Evolutionary conservation across 2,329 filamentous ascomycete genomes (phyloP), one percentile per base, ranked within the genome.

Genomic region (Metarhizium humberi): DNA sequence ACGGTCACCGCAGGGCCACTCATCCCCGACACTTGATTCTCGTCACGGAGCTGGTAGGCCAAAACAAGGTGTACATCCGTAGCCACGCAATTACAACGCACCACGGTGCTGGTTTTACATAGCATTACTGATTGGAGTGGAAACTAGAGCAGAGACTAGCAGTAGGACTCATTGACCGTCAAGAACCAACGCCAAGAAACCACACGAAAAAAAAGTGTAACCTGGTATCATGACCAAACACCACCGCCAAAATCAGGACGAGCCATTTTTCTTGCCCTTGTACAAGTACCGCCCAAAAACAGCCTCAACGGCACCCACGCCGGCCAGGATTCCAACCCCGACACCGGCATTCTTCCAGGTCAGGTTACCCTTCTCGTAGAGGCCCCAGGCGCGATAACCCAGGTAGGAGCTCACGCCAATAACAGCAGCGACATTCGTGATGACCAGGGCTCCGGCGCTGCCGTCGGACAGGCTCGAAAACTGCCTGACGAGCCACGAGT

Each of bases 331-430:
- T 46, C 78, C 78, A 11, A 77, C 67, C 4, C 80, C 80, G 0
- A 80, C 55, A 18, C 78, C 76, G 16, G 77, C 69, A 56, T 69
- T 71, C 69, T 77, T 73, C 75, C 76, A 79, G 61, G 70, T 71
- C 52, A 83, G 67, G 48, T 71, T 70, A 48, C 78, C 77, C 53
- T 71, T 72, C 65, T 82, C 76, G 61, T 81, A 80, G 59, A 82
- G 69, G 6, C 75, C 75, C 74, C 78, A 81, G 20, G 76, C 80
- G 69, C 75, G 77, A 70, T 78, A 80, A 43, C 79, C 78, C 13
- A 82, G 67, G 67, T 74, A 79, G 3, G 74, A 73, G 63, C 78
- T 74, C 40, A 82, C 61, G 8, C 78, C 78, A n/a, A 81, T 70
- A 42, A 83, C 72, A 16, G 73, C 75, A 8, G 74, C 70, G 6